Evolutionary conservation across 805 yeast species (phyloP).

Genomic region (Suhomyces sp.): DNA sequence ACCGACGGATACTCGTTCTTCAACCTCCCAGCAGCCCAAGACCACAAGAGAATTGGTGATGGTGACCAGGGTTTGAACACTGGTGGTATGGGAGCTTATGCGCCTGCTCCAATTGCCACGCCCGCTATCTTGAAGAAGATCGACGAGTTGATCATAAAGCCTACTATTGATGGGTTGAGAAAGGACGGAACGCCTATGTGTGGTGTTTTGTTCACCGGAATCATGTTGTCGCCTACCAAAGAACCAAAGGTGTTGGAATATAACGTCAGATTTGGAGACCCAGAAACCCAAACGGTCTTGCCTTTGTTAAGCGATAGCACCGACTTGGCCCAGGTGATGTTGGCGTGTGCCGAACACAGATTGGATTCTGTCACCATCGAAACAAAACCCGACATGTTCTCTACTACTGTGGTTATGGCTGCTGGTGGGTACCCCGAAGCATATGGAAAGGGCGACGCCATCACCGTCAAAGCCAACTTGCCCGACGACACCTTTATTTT

Average conservation of each 20-base stretch:
- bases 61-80: slow-evolving; percentile 94
- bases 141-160: slow-evolving; percentile 73
- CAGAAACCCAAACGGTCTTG: slow-evolving; percentile 95
- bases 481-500: slow-evolving; percentile 70
- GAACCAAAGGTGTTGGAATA: slow-evolving; percentile 97
- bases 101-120: slow-evolving; percentile 96
- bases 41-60: slow-evolving; percentile 92
- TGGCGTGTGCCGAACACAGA: slow-evolving; percentile 93
- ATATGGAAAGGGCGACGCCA: slow-evolving; percentile 83
- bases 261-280: slow-evolving; percentile 98
- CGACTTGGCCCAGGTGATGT: slow-evolving; percentile 89
- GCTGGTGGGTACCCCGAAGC: slow-evolving; percentile 96
- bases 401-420: slow-evolving; percentile 92
- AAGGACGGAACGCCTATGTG: slow-evolving; percentile 92
- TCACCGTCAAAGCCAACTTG: slow-evolving; percentile 49
- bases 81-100: slow-evolving; percentile 99
- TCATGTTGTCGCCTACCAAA: slow-evolving; percentile 72
- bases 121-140: slow-evolving; percentile 66
- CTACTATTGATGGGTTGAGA: slow-evolving; percentile 95
- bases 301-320: slow-evolving; percentile 79
- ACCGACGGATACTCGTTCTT: slow-evolving; percentile 90
- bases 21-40: slow-evolving; percentile 96
- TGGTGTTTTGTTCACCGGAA: slow-evolving; percentile 93
- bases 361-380: slow-evolving; percentile 73
- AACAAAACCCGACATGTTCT: slow-evolving; percentile 54